Evolutionary conservation across 495 filamentous ascomycete genomes (phyloP), one percentile per base, ranked within the genome.

Genomic region (Tuber calosporum): DNA sequence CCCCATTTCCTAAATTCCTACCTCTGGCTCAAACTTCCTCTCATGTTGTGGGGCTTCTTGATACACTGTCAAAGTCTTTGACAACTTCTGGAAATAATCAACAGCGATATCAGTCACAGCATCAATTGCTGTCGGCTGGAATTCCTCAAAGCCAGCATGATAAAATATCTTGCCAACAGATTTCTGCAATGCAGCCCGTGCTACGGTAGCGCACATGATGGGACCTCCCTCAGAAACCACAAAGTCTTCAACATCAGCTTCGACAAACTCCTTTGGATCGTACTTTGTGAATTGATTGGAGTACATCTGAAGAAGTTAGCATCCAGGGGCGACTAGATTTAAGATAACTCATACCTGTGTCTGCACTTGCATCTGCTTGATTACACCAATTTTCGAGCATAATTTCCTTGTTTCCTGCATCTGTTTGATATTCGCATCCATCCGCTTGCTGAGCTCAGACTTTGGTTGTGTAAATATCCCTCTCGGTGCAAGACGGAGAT

Each of bases 291-390:
- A 98, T 81, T 99, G 95, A 79, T 97, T 98, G 79, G 93, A 89
- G 81, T 98, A 99, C 85, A 97, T 93, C 93, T 96, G 78, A 69
- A 71, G 48, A 39, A 78, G 77, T 72, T 67, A 74, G 22, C 37
- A 40, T 15, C 17, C 43, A 37, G 34, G 37, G 45, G 13, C 22
- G 26, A 42, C 15, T 20, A 62, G 8, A 19, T 36, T 43, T 39
- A 48, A 69, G 4, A 39, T 4, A 43, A 58, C 9, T 43, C 85
- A 77, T 89, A 94, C 93, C 88, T 97, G 95, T 67, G 93, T 91
- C 80, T 99, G 96, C 41, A 97, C 85, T 82, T 98, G 96, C 95
- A 99, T 99, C 84, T 99, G 95, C 86, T 98, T 99, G 81, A 99
- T 93, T 73, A 99, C 91, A 40, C 92, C 89, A 80, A 98, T 94